Base-by-base conservation (phyloP, 2,329 filamentous ascomycete genomes). In the Diaporthe citri region DNA sequence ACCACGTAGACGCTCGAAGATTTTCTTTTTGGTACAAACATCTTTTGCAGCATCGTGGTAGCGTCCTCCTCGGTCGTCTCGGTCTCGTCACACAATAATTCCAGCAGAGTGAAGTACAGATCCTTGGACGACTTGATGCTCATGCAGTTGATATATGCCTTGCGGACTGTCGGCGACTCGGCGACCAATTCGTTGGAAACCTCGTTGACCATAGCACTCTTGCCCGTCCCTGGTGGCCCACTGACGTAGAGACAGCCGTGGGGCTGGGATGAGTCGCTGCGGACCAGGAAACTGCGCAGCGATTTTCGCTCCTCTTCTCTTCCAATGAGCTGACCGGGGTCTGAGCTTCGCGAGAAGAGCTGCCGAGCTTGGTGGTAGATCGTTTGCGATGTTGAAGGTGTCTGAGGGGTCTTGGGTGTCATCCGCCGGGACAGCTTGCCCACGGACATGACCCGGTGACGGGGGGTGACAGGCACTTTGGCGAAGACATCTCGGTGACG, bases 111-210 rank as follows among this genome's bases (percentile, higher is more conserved):
- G 77, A 90, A 89, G 83, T 97, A 97, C 31, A 99, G 88, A 81
- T 98, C 96, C 78, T 92, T 92, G 2, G 95, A 94, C 46, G 92
- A 95, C 81, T 97, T 97, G 84, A 98, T 92, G 84, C 96, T 98
- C 92, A 98, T 98, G 85, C 97, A 99, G 83, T 99, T 99, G 87
- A 99, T 90, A 81, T 96, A 96, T 3, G 92, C 92, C 71, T 93
- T 92, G 79, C 91, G 92, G 71, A 97, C 86, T 5, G 83, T 83
- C 17, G 83, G 80, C 2, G 86, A 85, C 46, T 86, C 85, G 5
- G 85, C 81, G 15, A 86, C 85, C 66, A 93, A 84, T 57, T 91
- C 87, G 64, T 90, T 86, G 64, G 93, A 93, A 69, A 97, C 90
- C 81, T 97, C 93, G 77, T 92, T 92, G 76, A 98, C 92, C 87